phyloP scores from a whole-genome alignment of 306 rosid species.

The Morella rubra region DNA sequence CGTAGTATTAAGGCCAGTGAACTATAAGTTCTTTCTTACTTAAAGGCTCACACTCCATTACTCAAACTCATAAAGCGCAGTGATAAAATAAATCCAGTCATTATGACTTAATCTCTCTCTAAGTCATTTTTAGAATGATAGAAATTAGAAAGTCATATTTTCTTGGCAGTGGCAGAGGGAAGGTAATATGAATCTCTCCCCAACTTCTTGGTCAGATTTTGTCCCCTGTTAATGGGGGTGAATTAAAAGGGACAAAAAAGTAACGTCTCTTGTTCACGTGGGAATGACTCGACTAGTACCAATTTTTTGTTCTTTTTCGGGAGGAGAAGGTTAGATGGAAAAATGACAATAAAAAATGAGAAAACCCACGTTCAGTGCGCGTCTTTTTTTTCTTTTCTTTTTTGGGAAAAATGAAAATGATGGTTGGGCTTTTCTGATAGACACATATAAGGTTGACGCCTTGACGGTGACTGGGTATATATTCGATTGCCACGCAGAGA shows the following conservation, averaged over 20 bases:
- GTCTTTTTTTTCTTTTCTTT: neutral
- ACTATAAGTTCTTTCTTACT: no score
- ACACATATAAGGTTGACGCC: neutral
- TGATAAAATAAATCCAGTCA: no score
- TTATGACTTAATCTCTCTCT: no score
- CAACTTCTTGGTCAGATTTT: no score
- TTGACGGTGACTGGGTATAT: neutral
- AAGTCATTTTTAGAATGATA: no score
- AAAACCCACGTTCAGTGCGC: neutral
- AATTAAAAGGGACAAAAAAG: neutral
- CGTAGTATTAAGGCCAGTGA: no score
- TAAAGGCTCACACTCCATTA: no score
- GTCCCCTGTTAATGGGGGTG: no score
- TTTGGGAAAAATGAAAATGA: neutral
- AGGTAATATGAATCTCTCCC: no score
- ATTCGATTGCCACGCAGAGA: neutral
- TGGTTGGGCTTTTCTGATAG: neutral
- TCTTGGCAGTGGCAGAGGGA: no score
- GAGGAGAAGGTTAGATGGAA: neutral
- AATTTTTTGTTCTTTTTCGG: neutral
- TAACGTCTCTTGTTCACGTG: neutral
- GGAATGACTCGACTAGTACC: neutral
- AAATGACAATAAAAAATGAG: neutral
- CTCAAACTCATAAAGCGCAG: no score
- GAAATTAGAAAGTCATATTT: no score